phyloP scores from a whole-genome alignment of 306 rosid genomes.

The Fragaria nilgerrensis region DNA sequence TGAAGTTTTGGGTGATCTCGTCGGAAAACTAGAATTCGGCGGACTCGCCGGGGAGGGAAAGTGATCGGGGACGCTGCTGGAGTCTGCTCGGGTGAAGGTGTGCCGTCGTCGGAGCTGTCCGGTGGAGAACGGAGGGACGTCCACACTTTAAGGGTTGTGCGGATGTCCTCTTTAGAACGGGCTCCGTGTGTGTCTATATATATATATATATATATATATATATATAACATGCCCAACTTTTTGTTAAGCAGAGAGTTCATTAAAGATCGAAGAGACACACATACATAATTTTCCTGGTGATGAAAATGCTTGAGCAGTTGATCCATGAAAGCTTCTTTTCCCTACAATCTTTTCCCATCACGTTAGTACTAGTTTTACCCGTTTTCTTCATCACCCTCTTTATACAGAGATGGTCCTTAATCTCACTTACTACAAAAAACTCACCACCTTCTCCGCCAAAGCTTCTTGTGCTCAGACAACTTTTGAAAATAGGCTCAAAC shows the following conservation, averaged over 20 bases:
- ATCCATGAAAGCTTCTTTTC: not conserved
- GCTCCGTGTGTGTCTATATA: too few relatives aligned
- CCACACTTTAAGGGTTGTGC: too few relatives aligned
- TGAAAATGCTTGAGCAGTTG: not conserved
- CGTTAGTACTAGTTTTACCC: not conserved
- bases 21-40: too few relatives aligned
- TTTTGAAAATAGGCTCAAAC: conserved; percentile 37
- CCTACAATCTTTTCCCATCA: not conserved
- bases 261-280: not conserved
- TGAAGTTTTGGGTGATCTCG: too few relatives aligned
- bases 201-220: too few relatives aligned
- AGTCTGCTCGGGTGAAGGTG: too few relatives aligned
- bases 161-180: too few relatives aligned
- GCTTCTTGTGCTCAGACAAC: conserved; percentile 45
- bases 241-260: not conserved
- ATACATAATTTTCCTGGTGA: not conserved
- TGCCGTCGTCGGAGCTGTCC: too few relatives aligned
- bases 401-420: conserved; percentile 24
- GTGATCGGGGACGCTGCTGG: too few relatives aligned
- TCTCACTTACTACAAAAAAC: not conserved
- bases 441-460: conserved; percentile 54
- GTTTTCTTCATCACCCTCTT: not conserved
- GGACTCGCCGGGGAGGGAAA: too few relatives aligned
- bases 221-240: not conserved
- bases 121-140: too few relatives aligned